Conservation (phyloP, 768 basidiomycete species). For the Tricholoma terreum region DNA sequence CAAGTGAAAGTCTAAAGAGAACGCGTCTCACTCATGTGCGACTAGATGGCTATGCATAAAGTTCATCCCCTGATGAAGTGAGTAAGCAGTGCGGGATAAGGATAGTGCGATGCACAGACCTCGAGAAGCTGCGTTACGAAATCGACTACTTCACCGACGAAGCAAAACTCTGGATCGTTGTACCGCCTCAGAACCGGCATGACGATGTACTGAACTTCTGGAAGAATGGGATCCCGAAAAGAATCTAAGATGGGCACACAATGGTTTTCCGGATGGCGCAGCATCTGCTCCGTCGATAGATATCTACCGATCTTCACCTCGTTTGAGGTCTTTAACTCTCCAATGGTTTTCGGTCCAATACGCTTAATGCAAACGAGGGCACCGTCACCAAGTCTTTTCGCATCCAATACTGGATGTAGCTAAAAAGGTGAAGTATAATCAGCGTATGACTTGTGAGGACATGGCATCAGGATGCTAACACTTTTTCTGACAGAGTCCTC, state of each 20-base stretch:
- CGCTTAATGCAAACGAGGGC: conserved; percentile 7
- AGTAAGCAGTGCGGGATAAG: not conserved
- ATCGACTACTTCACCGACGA: conserved; percentile 27
- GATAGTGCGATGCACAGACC: not conserved
- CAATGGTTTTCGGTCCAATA: conserved; percentile 1
- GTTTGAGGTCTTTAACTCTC: not conserved
- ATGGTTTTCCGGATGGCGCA: conserved; percentile 9
- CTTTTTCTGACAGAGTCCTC: conserved; percentile 1
- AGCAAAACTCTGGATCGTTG: conserved; percentile 30
- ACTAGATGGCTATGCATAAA: conserved; percentile 31
- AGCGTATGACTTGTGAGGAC: not conserved
- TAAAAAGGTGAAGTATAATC: not conserved
- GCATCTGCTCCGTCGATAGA: not conserved
- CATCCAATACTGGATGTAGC: conserved; percentile 10
- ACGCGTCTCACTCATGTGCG: conserved; percentile 25
- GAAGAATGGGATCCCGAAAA: conserved; percentile 11
- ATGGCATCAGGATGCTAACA: not conserved
- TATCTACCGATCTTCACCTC: conserved; percentile 8
- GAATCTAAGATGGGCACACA: conserved; percentile 19
- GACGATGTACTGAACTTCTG: conserved; percentile 19
- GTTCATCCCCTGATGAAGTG: conserved; percentile 21
- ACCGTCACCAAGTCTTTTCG: not conserved
- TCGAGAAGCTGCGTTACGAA: conserved; percentile 29
- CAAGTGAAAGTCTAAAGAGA: no score
- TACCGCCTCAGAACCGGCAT: conserved; percentile 38